These are phyloP conservation scores for Colletotrichum lupini DNA, from an alignment of 2,329 filamentous ascomycete genomes.

Conservation along the genomic window DNA sequence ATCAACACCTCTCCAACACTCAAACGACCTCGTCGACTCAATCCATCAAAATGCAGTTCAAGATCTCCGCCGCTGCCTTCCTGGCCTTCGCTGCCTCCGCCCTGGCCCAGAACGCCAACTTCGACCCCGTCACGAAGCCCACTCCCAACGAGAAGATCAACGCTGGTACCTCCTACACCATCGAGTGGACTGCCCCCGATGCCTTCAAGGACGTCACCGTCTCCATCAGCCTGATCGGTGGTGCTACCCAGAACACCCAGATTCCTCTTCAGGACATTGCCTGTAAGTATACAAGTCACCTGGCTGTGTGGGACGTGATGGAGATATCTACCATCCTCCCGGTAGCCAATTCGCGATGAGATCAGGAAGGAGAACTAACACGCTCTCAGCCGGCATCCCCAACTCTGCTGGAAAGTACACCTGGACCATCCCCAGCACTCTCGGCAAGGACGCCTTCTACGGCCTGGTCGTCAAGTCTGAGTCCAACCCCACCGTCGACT, in stretches of 20 bases:
- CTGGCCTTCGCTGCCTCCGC: conserved; percentile 63
- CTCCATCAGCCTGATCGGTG: conserved; percentile 66
- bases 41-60: conserved; percentile 68
- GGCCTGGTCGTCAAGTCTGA: conserved; percentile 67
- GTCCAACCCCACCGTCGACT: conserved; percentile 54
- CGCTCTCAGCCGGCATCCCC: conserved; percentile 55
- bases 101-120: conserved; percentile 66
- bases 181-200: conserved; percentile 60
- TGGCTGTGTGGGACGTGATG: not conserved
- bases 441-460: conserved; percentile 62
- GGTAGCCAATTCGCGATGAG: not conserved
- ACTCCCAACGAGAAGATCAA: conserved; percentile 53
- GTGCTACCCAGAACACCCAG: conserved; percentile 55
- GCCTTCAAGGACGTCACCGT: conserved; percentile 56
- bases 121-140: conserved; percentile 65
- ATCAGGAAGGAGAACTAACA: conserved; percentile 35
- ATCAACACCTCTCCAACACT: not conserved
- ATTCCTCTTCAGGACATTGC: conserved; percentile 55
- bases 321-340: not conserved
- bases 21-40: conserved; percentile 30
- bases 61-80: conserved; percentile 57
- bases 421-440: conserved; percentile 61
- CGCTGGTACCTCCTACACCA: conserved; percentile 60
- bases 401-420: conserved; percentile 56
- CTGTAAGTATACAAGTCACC: conserved; percentile 54